Evolutionary conservation across 2,329 filamentous ascomycete species (phyloP).

Genomic region (Cryphonectria japonica): DNA sequence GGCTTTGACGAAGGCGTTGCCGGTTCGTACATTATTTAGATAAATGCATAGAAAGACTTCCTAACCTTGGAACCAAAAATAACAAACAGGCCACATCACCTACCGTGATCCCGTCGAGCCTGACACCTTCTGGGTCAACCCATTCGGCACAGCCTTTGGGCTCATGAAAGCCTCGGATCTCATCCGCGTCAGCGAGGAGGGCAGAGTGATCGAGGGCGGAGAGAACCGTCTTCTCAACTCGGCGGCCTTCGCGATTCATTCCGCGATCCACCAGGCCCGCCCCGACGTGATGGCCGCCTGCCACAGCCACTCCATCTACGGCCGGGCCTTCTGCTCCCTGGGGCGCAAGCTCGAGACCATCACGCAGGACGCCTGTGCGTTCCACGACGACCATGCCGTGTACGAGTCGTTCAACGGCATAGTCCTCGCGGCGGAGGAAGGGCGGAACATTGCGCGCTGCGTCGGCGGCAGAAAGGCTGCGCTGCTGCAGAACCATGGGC

Average conservation of each 20-base stretch:
- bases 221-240: conserved; percentile 38
- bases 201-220: conserved; percentile 67
- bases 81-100: conserved; percentile 23
- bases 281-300: conserved; percentile 59
- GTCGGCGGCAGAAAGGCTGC: conserved; percentile 55
- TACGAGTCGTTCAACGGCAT: conserved; percentile 49
- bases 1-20: conserved; percentile 66
- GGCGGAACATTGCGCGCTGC: conserved; percentile 50
- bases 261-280: conserved; percentile 56
- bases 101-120: conserved; percentile 59
- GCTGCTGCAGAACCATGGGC: conserved; percentile 58
- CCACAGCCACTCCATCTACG: conserved; percentile 59
- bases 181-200: conserved; percentile 66
- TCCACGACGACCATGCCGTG: conserved; percentile 55
- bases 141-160: conserved; percentile 64
- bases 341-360: conserved; percentile 67
- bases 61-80: conserved; percentile 5
- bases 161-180: conserved; percentile 47
- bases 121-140: conserved; percentile 69
- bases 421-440: conserved; percentile 57
- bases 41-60: too few relatives aligned
- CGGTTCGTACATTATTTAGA: conserved; percentile 47
- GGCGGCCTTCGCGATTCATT: conserved; percentile 50
- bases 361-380: conserved; percentile 64
- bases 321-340: conserved; percentile 62